Evolutionary conservation across 1,284 basidiomycete genomes (phyloP), one percentile per base, ranked within the genome.

Genomic region (Somion occarium): DNA sequence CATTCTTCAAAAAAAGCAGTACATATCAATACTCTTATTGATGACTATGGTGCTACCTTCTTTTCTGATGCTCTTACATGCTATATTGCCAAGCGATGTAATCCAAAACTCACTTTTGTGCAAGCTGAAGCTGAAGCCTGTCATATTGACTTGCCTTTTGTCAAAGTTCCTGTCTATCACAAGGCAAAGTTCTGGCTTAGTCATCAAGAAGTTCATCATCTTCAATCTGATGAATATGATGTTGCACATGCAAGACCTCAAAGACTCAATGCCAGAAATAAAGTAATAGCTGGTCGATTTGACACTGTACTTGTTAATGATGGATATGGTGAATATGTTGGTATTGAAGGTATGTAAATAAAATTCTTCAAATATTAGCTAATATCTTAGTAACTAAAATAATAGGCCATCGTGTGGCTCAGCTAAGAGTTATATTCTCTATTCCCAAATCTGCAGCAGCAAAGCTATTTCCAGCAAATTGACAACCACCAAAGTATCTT

Each of bases 351-450:
- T 51, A 43, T 18, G 30, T 38, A 42, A 11, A 41, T 38, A 22
- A 18, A 38, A 15, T 3, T n/a, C 5, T 30, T 39, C 25, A 38
- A 34, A 38, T 4, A 11, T 47, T 47, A 27, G 19, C 24, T 19
- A 5, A 12, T 15, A 11, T 20, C 19, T 44, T n/a, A n/a, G n/a
- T n/a, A n/a, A n/a, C n/a, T n/a, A n/a, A n/a, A n/a, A 20, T 49
- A 15, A 18, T 19, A 62, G 63, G 55, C 1, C 59, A 61, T 46
- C 56, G 57, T 38, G 58, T 69, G 25, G 55, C 38, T 11, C 57
- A 53, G 43, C 45, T 60, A 11, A 47, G 53, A 2, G 44, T 38
- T 1, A 54, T 70, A 4, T 70, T 71, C 48, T 52, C 58, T 3
- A 50, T 69, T n/a, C 57, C 60, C 3, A 30, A 52, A 19, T 38